Conservation (phyloP, 495 filamentous ascomycete genomes). For the Clohesyomyces aquaticus region DNA sequence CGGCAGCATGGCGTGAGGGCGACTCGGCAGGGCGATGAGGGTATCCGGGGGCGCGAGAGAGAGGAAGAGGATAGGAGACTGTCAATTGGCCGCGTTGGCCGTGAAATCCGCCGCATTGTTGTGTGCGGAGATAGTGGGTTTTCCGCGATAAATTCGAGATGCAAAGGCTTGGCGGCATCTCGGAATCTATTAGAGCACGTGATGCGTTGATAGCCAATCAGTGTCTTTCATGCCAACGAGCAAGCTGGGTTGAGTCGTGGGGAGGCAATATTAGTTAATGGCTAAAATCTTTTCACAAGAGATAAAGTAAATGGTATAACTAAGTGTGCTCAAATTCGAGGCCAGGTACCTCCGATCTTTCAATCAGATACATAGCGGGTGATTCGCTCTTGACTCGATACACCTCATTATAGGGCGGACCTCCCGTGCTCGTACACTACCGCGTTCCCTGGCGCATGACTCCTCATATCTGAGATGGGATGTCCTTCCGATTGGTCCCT, state of each 20-base stretch:
- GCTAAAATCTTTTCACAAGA: not conserved
- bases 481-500: not conserved
- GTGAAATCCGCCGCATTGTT: constrained; percentile 39
- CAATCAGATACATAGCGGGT: no score
- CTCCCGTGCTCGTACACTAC: not conserved
- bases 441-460: not conserved
- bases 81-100: constrained; percentile 33
- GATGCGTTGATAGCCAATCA: constrained; percentile 20
- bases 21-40: not conserved
- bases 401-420: no score
- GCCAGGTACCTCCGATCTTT: no score
- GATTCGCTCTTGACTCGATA: no score
- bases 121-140: not conserved
- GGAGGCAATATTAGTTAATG: not conserved
- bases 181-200: not conserved
- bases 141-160: constrained; percentile 7
- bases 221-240: not conserved
- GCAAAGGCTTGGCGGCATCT: not conserved
- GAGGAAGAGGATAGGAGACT: not conserved
- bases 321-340: no score
- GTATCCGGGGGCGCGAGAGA: not conserved
- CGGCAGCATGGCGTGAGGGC: not conserved
- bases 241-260: not conserved
- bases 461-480: not conserved
- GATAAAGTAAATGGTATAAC: no score